Evolutionary conservation across 768 basidiomycete genomes (phyloP), one percentile per base, ranked within the genome.

Genomic region (Termitomyces sp.): DNA sequence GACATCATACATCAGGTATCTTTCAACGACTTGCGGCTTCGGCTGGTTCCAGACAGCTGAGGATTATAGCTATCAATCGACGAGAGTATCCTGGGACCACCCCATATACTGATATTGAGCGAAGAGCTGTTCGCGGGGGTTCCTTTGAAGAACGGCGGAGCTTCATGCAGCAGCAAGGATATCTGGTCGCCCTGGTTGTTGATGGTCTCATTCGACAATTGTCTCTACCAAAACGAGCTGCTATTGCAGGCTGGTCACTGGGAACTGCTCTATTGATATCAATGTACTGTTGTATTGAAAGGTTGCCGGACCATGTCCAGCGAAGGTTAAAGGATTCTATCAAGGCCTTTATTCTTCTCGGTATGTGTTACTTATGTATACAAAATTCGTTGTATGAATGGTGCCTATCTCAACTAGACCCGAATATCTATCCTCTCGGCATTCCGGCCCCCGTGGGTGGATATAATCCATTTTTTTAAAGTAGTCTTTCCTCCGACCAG

Each of bases 61-160:
- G 73, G 10, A 40, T 70, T 4, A 66, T 74, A 30, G 55, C 57
- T 19, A 52, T 72, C 19, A 73, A 73, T 47, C 67, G 71, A 19
- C 67, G 73, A 7, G 63, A 67, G 45, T 73, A 73, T 53, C 68
- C 66, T 0, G 68, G 66, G 1, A 67, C 70, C n/a, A 69, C 69
- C 2, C 66, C 68, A 0, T 69, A 68, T 49, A 67, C 65, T 1
- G 50, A 60, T 17, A 65, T 65, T 1, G 73, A 72, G 30, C 45
- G 63, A 9, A 38, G 31, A 11, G 41, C 47, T 5, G 43, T 69
- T n/a, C 23, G 17, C n/a, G 26, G 57, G 31, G 63, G 67, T 33
- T 40, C 55, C 49, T 58, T 63, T 1, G 41, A 60, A 10, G 64
- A 65, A 9, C 54, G 66, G 6, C 60, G 48, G 0, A 51, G 54